Evolutionary conservation across 768 basidiomycete species (phyloP).

Genomic region (Boletus vermiculosoides): DNA sequence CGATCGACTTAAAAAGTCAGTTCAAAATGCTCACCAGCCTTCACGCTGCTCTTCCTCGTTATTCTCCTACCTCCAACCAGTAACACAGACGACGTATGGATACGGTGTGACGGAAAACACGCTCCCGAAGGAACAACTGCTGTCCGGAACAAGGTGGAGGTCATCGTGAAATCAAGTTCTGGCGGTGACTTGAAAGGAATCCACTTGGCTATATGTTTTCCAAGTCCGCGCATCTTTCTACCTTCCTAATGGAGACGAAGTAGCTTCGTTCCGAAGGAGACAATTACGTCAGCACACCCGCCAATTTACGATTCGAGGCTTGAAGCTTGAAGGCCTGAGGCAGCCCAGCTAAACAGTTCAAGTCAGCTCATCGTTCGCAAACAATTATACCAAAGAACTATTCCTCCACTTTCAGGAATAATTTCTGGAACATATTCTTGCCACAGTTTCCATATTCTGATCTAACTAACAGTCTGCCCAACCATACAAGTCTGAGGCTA

Average conservation of each 20-base stretch:
- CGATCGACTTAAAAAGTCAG: too few relatives aligned
- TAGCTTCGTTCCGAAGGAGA: not conserved
- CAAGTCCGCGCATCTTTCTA: slow-evolving; percentile 8
- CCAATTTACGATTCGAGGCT: too few relatives aligned
- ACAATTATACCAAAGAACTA: not conserved
- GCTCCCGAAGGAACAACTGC: not conserved
- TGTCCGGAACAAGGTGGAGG: slow-evolving; percentile 6
- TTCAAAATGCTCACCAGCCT: slow-evolving; percentile 12
- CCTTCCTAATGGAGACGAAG: slow-evolving; percentile 13
- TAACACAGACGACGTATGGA: slow-evolving; percentile 15
- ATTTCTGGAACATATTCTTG: not conserved
- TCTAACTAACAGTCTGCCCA: too few relatives aligned
- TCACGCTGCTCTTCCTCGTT: slow-evolving; percentile 12
- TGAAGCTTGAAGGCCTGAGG: too few relatives aligned
- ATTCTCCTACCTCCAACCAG: slow-evolving; percentile 9
- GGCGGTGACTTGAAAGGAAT: not conserved
- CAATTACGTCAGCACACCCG: not conserved
- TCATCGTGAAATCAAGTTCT: slow-evolving; percentile 3
- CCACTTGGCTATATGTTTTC: not conserved
- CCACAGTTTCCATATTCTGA: not conserved
- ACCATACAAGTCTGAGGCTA: not conserved
- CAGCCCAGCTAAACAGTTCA: too few relatives aligned
- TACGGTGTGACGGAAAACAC: not conserved
- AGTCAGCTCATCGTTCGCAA: not conserved
- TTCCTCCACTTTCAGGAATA: not conserved